Percentiles rank a stretch among this genome's conserved stretches.
These are phyloP conservation scores for Paecilomyces sp. DNA, from an alignment of 2,329 filamentous ascomycete genomes.

Conservation along the genomic window DNA sequence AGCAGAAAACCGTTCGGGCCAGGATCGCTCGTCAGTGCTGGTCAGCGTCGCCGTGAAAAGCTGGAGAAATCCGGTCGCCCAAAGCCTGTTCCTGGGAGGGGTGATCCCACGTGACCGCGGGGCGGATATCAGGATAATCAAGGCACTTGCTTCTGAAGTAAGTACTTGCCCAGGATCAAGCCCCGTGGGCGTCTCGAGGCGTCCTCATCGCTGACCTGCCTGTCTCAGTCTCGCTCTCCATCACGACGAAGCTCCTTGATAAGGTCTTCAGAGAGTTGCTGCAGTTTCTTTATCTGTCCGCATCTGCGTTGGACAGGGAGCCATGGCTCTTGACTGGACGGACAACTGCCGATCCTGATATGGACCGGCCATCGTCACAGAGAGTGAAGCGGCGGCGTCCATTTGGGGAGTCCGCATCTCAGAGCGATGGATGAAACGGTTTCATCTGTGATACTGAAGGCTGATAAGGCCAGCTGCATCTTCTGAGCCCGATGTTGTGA, in stretches of 20 bases:
- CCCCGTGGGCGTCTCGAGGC: background rate
- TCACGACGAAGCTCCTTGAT: background rate
- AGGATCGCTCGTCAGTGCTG: background rate
- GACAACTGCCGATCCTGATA: background rate
- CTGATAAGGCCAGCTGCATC: background rate
- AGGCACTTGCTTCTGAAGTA: conserved; percentile 9
- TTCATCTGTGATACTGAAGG: no score
- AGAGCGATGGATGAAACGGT: no score
- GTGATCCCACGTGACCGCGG: background rate
- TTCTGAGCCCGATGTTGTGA: background rate
- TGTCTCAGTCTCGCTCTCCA: background rate
- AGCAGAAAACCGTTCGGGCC: background rate
- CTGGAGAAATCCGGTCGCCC: background rate
- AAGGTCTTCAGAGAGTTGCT: background rate
- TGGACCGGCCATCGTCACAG: background rate
- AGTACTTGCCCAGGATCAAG: background rate
- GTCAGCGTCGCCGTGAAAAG: background rate
- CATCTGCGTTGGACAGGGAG: background rate
- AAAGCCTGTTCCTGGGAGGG: background rate
- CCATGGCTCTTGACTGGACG: background rate
- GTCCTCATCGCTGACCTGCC: background rate
- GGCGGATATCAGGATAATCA: conserved; percentile 1
- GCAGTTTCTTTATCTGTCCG: background rate
- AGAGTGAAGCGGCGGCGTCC: background rate
- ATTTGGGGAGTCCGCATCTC: background rate